Evolutionary conservation across 805 yeast species (phyloP).

Genomic region (Pichia manshurica): DNA sequence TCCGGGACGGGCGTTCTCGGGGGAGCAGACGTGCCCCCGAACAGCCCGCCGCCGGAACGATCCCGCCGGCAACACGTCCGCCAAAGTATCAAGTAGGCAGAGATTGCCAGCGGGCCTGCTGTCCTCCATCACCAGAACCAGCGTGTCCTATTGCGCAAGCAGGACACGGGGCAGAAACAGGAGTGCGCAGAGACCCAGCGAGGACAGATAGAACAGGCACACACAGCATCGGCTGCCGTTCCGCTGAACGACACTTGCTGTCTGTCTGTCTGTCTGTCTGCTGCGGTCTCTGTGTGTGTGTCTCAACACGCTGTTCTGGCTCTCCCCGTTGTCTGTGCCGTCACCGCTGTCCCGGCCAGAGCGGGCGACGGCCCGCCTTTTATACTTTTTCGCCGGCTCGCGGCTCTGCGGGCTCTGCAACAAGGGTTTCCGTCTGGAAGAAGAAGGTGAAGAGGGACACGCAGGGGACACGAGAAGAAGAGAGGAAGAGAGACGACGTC

Average conservation of each 20-base stretch:
- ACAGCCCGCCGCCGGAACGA: slow-evolving; percentile 14
- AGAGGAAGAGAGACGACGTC: no score
- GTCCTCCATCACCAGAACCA: slow-evolving; percentile 32
- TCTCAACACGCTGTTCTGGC: no score
- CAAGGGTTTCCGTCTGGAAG: no score
- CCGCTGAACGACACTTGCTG: neutral
- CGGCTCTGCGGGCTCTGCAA: no score
- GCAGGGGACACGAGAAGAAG: no score
- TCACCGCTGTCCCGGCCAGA: neutral
- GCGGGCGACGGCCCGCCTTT: neutral
- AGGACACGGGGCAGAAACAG: slow-evolving; percentile 31
- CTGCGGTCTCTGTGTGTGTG: no score
- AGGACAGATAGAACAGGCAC: no score
- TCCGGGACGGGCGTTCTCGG: slow-evolving; percentile 1
- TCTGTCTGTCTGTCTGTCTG: neutral
- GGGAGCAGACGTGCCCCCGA: no score
- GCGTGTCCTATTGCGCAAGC: slow-evolving; percentile 22
- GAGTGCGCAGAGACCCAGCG: slow-evolving; percentile 16
- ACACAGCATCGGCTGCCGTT: neutral
- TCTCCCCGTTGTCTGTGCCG: neutral
- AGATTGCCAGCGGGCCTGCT: slow-evolving; percentile 18
- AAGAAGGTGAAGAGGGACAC: no score
- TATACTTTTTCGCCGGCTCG: neutral
- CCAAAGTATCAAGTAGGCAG: slow-evolving; percentile 27
- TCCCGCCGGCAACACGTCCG: slow-evolving; percentile 23